Base-by-base conservation (phyloP, 768 basidiomycete species). In the Russula ochroleuca region DNA sequence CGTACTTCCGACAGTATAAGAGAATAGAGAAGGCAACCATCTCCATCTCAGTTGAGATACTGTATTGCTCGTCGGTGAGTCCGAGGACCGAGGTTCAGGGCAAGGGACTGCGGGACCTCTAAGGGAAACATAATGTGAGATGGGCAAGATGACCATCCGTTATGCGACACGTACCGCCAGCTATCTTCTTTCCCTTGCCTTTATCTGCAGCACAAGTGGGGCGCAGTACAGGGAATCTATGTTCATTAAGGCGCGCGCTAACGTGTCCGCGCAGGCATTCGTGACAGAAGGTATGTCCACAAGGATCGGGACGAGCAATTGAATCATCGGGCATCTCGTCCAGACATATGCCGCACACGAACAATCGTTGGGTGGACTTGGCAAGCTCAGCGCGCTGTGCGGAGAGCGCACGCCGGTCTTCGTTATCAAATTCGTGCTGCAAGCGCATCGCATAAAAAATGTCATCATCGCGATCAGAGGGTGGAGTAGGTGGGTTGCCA, bases 211-310 rank as follows among this genome's bases (percentile, higher is more conserved):
- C 72, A 63, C 87, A 89, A 37, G 79, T 68, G 1, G 87, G 87
- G 71, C 87, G 88, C 14, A 80, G 69, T 35, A 88, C 81, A 5
- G 87, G 87, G 53, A 80, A 87, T 11, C 78, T 78, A 57, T 78
- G 78, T 41, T 84, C 82, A 17, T 75, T 74, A 21, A 88, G 75
- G 71, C 80, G 81, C 6, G 78, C 74, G 35, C 67, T 67, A 14
- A 81, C 73, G 56, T 81, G 79, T 5, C 62, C 65, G 59, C 70
- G 73, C 54, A 86, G 64, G 68, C 87, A 88, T 2, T 73, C 69
- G 55, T 81, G 75, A 71, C 87, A 88, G 69, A 82, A 81, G 19
- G 63, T 64, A 68, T 88, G 86, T 13, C 67, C 66, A 66, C 86
- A 88, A 1, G 33, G 71, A 10, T 73, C 76, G 19, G 84, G 68